These are phyloP conservation scores for Boechera retrofracta DNA, from an alignment of 345 rosid genomes.

Conservation along the genomic window DNA sequence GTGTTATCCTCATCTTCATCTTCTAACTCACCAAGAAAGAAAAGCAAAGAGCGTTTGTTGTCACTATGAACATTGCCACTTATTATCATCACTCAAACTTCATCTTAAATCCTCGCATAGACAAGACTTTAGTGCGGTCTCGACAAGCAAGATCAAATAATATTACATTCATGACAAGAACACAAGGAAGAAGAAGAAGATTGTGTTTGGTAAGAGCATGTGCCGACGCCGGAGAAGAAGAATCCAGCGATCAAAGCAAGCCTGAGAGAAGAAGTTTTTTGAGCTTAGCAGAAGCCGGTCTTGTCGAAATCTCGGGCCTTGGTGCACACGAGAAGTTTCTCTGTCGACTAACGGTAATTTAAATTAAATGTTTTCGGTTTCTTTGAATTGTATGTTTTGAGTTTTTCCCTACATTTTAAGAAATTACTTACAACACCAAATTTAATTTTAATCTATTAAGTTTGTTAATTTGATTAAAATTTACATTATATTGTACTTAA, in stretches of 20 bases:
- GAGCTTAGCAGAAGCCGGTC: conserved; percentile 86
- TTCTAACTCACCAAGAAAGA: conserved; percentile 24
- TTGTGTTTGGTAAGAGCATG: conserved; percentile 44
- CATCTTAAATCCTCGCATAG: conserved; percentile 23
- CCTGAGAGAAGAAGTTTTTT: conserved; percentile 59
- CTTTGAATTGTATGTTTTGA: not conserved
- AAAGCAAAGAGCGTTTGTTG: conserved; percentile 3
- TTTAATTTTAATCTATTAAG: not conserved
- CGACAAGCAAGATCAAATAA: conserved; percentile 23
- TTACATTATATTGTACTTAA: not conserved
- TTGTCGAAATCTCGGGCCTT: conserved; percentile 80
- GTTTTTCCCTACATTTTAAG: not conserved
- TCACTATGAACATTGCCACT: conserved; percentile 40
- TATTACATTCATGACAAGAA: conserved; percentile 23
- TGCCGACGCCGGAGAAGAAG: conserved; percentile 40
- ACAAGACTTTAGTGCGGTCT: not conserved
- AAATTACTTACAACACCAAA: not conserved
- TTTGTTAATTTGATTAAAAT: not conserved
- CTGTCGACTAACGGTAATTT: conserved; percentile 77
- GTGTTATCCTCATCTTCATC: conserved; percentile 39
- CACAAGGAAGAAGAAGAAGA: conserved; percentile 35
- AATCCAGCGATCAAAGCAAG: conserved; percentile 48
- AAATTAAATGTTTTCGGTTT: not conserved
- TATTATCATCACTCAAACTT: conserved; percentile 20
- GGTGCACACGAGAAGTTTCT: conserved; percentile 84